A percentile compares a stretch with the other conserved stretches of the same genome.
Evolutionary conservation across 2,329 filamentous ascomycete genomes (phyloP).

Genomic region (Plectosphaerella sp.): DNA sequence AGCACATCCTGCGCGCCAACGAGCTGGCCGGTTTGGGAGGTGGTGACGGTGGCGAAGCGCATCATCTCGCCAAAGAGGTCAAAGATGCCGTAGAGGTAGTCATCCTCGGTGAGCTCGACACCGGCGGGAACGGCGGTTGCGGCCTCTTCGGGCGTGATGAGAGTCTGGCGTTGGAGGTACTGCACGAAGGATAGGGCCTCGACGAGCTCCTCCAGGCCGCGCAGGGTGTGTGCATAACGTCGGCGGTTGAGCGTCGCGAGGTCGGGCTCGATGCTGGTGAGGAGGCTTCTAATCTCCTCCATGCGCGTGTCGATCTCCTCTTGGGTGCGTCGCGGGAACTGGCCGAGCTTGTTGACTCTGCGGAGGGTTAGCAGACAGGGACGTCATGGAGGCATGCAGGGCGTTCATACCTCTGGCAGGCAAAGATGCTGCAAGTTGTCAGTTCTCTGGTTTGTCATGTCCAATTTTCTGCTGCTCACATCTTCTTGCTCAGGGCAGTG

Average conservation of each 20-base stretch:
- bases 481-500: slow-evolving; percentile 93
- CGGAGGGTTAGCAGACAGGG: background rate
- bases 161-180: slow-evolving; percentile 73
- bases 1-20: slow-evolving; percentile 22
- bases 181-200: slow-evolving; percentile 86
- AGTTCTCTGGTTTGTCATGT: background rate
- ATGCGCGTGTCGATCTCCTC: slow-evolving; percentile 68
- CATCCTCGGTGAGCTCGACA: slow-evolving; percentile 68
- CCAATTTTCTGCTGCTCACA: slow-evolving; percentile 48
- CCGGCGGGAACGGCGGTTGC: slow-evolving; percentile 40
- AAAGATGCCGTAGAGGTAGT: slow-evolving; percentile 88
- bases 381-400: slow-evolving; percentile 1
- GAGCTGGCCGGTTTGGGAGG: slow-evolving; percentile 66
- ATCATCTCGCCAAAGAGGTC: slow-evolving; percentile 96
- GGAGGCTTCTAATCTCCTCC: slow-evolving; percentile 65
- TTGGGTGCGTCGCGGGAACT: slow-evolving; percentile 39
- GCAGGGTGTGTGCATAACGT: slow-evolving; percentile 76
- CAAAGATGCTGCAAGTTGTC: slow-evolving; percentile 27
- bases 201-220: slow-evolving; percentile 89
- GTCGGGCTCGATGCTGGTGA: slow-evolving; percentile 65
- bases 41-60: slow-evolving; percentile 87
- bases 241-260: slow-evolving; percentile 74
- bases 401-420: slow-evolving; percentile 29
- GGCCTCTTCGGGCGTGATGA: slow-evolving; percentile 66
- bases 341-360: slow-evolving; percentile 10